Evolutionary conservation across 768 basidiomycete species (phyloP), one percentile per base, ranked within the genome.

Genomic region (Pleurotus tuoliensis): DNA sequence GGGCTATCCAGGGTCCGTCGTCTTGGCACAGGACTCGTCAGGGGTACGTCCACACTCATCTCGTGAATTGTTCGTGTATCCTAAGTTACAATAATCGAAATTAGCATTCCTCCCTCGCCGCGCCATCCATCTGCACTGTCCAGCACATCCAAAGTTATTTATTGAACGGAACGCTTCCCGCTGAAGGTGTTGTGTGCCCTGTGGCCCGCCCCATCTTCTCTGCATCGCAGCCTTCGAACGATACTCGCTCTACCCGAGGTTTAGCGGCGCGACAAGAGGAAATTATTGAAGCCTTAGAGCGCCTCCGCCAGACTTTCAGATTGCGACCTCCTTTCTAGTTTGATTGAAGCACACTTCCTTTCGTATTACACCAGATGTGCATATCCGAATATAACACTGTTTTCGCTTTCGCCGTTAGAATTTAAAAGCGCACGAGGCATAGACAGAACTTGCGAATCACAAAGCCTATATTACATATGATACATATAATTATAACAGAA

Each of bases 21-120:
- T 79, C 11, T 62, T 78, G 16, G 75, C 73, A 5, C 75, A 77
- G 56, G 72, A 76, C 22, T 74, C 73, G 6, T 61, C 71, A 11
- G 75, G 77, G 5, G 76, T 78, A 62, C 22, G 71, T 22, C 22
- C 6, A 18, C 15, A 63, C 20, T 11, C 7, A 16, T 22, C 15
- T 18, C 9, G 15, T 16, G 0, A 22, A 12, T 22, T 2, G 37
- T 18, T 6, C 15, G 9, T 37, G 27, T 5, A 24, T 48, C 8
- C 30, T 20, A 7, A 30, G n/a, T 18, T 11, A 41, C 18, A 20
- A 18, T 22, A 7, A 8, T 41, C 22, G 20, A 30, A 44, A 44
- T 12, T 38, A 63, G 59, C 67, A 68, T 48, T 57, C 47, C 45
- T 63, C 67, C 3, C 4, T 63, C 5, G 55, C 66, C 5, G 61